Evolutionary conservation across 2,329 filamentous ascomycete genomes (phyloP).

Genomic region (Ploettnerulaceae sp.): DNA sequence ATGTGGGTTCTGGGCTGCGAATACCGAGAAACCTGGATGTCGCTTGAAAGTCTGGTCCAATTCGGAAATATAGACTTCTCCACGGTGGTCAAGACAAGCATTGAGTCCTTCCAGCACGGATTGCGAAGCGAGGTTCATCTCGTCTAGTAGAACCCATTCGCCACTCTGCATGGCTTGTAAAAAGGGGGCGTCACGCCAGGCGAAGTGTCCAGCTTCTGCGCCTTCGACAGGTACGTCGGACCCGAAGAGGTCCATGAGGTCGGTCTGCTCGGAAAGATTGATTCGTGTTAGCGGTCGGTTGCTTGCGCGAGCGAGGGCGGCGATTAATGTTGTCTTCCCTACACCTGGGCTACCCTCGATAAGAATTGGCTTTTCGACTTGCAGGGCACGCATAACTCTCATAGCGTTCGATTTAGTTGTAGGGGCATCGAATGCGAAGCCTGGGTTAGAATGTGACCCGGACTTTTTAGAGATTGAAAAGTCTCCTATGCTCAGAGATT

Average conservation of each 20-base stretch:
- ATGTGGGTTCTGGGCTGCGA: slow-evolving; percentile 96
- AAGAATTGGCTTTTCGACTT: slow-evolving; percentile 84
- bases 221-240: slow-evolving; percentile 94
- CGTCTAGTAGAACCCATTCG: slow-evolving; percentile 93
- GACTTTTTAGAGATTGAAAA: slow-evolving; percentile 61
- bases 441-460: slow-evolving; percentile 46
- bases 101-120: slow-evolving; percentile 95
- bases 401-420: slow-evolving; percentile 89
- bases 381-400: slow-evolving; percentile 82
- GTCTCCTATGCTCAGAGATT: slow-evolving; percentile 61
- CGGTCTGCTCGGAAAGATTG: slow-evolving; percentile 96
- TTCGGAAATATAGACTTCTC: slow-evolving; percentile 92
- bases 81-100: slow-evolving; percentile 92
- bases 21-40: slow-evolving; percentile 86
- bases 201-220: slow-evolving; percentile 83
- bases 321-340: slow-evolving; percentile 91
- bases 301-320: slow-evolving; percentile 73
- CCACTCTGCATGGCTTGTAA: slow-evolving; percentile 94
- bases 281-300: slow-evolving; percentile 85
- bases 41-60: slow-evolving; percentile 89
- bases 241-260: slow-evolving; percentile 94
- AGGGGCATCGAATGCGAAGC: slow-evolving; percentile 79
- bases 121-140: slow-evolving; percentile 98
- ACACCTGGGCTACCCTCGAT: slow-evolving; percentile 97
- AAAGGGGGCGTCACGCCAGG: slow-evolving; percentile 94